These are phyloP conservation scores for Salpingoeca rosetta DNA, from an alignment of 78 protist species.

Conservation along the genomic window DNA sequence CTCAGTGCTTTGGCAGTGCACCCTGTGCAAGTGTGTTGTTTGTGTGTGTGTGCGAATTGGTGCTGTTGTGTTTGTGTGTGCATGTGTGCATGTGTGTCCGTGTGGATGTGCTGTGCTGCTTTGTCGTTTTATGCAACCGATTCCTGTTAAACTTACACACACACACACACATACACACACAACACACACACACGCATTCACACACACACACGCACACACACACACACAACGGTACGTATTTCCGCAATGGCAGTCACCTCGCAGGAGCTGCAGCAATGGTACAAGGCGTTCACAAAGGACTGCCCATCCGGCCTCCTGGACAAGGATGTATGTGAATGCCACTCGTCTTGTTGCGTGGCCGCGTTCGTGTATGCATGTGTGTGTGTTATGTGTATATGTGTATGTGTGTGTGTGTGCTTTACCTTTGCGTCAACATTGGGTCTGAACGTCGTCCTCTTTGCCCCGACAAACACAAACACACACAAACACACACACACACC, in stretches of 20 bases:
- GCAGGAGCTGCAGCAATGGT: conserved; percentile 22
- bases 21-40: background rate
- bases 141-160: no score
- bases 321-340: no score
- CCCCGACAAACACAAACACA: no score
- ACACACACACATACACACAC: background rate
- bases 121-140: no score
- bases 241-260: background rate
- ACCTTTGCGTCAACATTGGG: no score
- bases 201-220: background rate
- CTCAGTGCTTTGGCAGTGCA: background rate
- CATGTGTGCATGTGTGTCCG: background rate
- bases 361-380: no score
- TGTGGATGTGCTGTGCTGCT: background rate
- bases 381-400: no score
- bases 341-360: no score
- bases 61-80: background rate
- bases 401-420: no score
- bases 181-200: background rate
- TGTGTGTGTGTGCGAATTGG: background rate
- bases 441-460: no score
- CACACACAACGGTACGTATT: background rate
- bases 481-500: no score
- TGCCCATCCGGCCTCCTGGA: conserved; percentile 27
- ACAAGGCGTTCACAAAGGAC: conserved; percentile 18